Evolutionary conservation across 2,329 filamentous ascomycete species (phyloP).

Genomic region (Emergomyces orientalis): DNA sequence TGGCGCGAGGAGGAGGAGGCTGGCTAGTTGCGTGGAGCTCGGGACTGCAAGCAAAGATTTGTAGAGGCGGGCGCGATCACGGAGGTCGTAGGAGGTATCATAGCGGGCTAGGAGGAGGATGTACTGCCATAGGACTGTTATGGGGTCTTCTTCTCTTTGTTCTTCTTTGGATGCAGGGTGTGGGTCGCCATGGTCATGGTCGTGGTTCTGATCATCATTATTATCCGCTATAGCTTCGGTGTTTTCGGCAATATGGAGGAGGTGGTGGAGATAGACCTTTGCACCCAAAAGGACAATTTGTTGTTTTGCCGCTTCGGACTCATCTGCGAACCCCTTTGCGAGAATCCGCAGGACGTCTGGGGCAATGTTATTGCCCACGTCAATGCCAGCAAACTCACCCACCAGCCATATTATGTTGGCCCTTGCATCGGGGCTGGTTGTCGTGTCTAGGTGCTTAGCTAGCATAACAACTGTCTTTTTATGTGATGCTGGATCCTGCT

Average conservation of each 20-base stretch:
- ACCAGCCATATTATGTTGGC: constrained; percentile 97
- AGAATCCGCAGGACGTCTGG: constrained; percentile 85
- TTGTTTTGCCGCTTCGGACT: constrained; percentile 76
- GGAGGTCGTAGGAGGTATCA: constrained; percentile 88
- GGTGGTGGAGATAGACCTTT: constrained; percentile 89
- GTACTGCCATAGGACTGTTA: constrained; percentile 74
- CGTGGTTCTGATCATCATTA: constrained; percentile 18
- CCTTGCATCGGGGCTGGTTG: constrained; percentile 75
- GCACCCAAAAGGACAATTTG: constrained; percentile 88
- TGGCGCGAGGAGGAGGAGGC: constrained; percentile 79
- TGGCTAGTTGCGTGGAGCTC: constrained; percentile 68
- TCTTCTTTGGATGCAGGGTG: constrained; percentile 20
- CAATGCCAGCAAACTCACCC: constrained; percentile 77
- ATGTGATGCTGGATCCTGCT: constrained; percentile 75
- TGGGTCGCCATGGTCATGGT: constrained; percentile 9
- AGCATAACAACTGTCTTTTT: constrained; percentile 76
- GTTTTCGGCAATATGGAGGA: constrained; percentile 46
- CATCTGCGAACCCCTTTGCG: constrained; percentile 71
- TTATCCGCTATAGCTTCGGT: neutral
- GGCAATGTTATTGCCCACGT: constrained; percentile 79
- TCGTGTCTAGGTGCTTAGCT: constrained; percentile 82
- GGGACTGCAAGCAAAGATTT: constrained; percentile 72
- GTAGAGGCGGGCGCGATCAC: constrained; percentile 83
- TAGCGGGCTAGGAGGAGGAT: constrained; percentile 78
- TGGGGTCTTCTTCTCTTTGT: constrained; percentile 46